A percentile compares a stretch with the other conserved stretches of the same genome.
Evolutionary conservation across 257 asterid genomes (phyloP).

Genomic region (Capsicum pubescens): DNA sequence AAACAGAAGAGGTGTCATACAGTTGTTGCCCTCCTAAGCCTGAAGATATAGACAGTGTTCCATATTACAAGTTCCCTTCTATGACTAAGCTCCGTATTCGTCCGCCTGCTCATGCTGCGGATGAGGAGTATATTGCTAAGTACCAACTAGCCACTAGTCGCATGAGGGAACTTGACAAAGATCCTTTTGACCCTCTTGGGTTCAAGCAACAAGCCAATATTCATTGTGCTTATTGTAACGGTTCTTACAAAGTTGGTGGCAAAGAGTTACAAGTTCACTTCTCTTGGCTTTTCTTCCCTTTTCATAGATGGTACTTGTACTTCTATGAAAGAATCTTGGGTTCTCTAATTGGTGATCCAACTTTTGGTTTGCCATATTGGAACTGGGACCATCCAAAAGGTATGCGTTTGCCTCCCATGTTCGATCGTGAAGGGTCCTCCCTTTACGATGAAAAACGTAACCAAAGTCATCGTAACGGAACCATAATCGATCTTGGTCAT

Average conservation of each 20-base stretch:
- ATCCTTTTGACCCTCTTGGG: slow-evolving; percentile 33
- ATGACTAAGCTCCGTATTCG: slow-evolving; percentile 13
- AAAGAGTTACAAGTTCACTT: slow-evolving; percentile 35
- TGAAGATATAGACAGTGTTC: not conserved
- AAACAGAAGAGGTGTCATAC: not conserved
- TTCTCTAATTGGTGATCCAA: slow-evolving; percentile 35
- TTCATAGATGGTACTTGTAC: slow-evolving; percentile 45
- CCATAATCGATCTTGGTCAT: slow-evolving; percentile 14
- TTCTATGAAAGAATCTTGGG: slow-evolving; percentile 45
- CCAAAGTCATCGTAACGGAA: slow-evolving; percentile 30
- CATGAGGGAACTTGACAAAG: slow-evolving; percentile 26
- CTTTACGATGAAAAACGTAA: slow-evolving; percentile 31
- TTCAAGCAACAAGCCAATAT: slow-evolving; percentile 44
- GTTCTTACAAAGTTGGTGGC: slow-evolving; percentile 34
- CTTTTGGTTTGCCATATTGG: slow-evolving; percentile 38
- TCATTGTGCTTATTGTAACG: slow-evolving; percentile 50
- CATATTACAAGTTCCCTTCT: not conserved
- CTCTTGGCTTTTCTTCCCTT: slow-evolving; percentile 45
- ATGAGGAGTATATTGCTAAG: slow-evolving; percentile 23
- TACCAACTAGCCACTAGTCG: slow-evolving; percentile 7
- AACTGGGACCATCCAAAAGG: slow-evolving; percentile 41
- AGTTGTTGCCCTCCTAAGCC: slow-evolving; percentile 23
- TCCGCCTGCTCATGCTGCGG: slow-evolving; percentile 17
- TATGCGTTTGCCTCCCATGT: slow-evolving; percentile 39
- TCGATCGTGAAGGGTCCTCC: not conserved